Evolutionary conservation across 306 rosid genomes (phyloP).

Genomic region (Vachellia collinsii): DNA sequence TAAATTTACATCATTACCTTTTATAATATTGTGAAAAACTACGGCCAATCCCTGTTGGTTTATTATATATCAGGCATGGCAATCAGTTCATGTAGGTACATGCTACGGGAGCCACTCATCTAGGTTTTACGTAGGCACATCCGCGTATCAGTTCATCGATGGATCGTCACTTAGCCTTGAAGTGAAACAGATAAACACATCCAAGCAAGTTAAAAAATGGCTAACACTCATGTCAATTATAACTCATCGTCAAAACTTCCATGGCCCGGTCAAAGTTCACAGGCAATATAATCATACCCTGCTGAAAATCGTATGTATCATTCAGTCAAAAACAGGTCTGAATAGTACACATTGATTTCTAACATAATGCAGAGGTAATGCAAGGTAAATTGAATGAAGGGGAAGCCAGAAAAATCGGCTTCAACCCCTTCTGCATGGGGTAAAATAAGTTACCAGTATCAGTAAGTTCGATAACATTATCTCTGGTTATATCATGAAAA

Average conservation of each 20-base stretch:
- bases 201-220: slow-evolving; percentile 35
- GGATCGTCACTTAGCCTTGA: not conserved
- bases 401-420: slow-evolving; percentile 70
- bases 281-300: slow-evolving; percentile 10
- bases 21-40: too few relatives aligned
- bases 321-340: slow-evolving; percentile 46
- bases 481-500: slow-evolving; percentile 42
- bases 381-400: slow-evolving; percentile 41
- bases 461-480: slow-evolving; percentile 45
- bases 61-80: not conserved
- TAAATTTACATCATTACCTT: too few relatives aligned
- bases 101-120: not conserved
- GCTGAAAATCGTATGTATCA: slow-evolving; percentile 30
- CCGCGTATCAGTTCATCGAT: not conserved
- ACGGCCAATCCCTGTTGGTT: not conserved
- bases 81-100: not conserved
- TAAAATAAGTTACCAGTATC: slow-evolving; percentile 39
- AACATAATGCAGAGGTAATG: slow-evolving; percentile 40
- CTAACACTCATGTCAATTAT: slow-evolving; percentile 23
- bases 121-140: not conserved
- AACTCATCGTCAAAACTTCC: not conserved
- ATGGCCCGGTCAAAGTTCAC: not conserved
- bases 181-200: slow-evolving; percentile 28
- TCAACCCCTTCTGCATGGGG: slow-evolving; percentile 53
- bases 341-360: slow-evolving; percentile 41